Conservation (phyloP, 257 asterid species). For the Solanum clarkiae region DNA sequence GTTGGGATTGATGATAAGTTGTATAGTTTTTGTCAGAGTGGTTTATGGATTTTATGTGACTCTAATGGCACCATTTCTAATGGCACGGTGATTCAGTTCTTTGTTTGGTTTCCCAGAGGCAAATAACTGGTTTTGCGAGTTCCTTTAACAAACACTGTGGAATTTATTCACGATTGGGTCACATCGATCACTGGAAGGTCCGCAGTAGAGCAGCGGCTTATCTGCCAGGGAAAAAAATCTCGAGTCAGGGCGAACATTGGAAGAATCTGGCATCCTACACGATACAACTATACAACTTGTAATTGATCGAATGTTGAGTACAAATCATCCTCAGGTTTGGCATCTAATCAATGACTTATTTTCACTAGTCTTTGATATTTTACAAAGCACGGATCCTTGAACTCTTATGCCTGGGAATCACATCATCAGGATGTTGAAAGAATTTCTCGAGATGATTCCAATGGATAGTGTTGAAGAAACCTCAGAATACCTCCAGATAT, state of each 20-base stretch:
- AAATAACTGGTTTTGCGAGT: too few relatives aligned
- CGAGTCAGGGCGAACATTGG: conserved; percentile 46
- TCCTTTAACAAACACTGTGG: too few relatives aligned
- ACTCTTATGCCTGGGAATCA: background rate
- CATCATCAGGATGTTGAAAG: background rate
- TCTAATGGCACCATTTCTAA: too few relatives aligned
- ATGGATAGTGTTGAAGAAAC: background rate
- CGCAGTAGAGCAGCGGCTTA: too few relatives aligned
- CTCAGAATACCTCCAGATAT: background rate
- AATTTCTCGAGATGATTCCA: background rate
- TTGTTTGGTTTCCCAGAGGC: too few relatives aligned
- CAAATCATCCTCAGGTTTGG: background rate
- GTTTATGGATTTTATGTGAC: too few relatives aligned
- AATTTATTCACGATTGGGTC: too few relatives aligned
- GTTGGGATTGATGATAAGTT: too few relatives aligned
- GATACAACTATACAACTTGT: conserved; percentile 53
- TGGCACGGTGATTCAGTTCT: too few relatives aligned
- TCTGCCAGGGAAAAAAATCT: conserved; percentile 48
- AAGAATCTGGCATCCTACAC: conserved; percentile 31
- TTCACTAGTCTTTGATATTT: background rate
- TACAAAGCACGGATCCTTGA: background rate
- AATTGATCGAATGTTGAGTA: background rate
- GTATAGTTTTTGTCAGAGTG: too few relatives aligned
- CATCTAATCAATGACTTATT: background rate
- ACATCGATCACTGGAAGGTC: too few relatives aligned